phyloP scores from a whole-genome alignment of 352 stramenopile genomes.

The Aphanomyces astaci region DNA sequence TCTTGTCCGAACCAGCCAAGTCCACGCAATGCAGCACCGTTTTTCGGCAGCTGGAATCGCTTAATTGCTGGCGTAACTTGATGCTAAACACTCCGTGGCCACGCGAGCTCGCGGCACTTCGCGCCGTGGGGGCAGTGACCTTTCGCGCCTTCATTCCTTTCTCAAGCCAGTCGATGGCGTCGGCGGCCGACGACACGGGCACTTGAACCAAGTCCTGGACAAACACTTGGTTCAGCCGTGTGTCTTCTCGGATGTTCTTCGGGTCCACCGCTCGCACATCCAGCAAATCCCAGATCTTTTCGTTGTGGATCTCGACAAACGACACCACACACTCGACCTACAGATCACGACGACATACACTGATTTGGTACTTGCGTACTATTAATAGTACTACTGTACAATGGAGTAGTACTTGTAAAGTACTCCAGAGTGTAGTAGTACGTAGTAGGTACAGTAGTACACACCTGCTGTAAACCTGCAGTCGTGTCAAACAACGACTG shows the following conservation, averaged over 20 bases:
- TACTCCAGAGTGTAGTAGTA: no score
- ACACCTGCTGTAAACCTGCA: conserved; percentile 27
- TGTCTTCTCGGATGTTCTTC: conserved; percentile 70
- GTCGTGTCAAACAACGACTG: conserved; percentile 53
- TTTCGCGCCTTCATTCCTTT: conserved; percentile 80
- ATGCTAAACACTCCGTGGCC: conserved; percentile 97
- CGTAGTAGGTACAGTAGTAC: conserved; percentile 49
- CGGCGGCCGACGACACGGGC: conserved; percentile 44
- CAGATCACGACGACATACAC: neutral
- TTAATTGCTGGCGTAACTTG: conserved; percentile 47
- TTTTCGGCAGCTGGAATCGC: conserved; percentile 14
- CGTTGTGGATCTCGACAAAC: conserved; percentile 88
- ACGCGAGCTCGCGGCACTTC: conserved; percentile 94
- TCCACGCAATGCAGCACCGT: conserved; percentile 79
- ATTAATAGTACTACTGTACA: no score
- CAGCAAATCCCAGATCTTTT: conserved; percentile 83
- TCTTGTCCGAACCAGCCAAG: conserved; percentile 79
- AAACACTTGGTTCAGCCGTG: conserved; percentile 57
- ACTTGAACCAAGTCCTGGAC: conserved; percentile 68
- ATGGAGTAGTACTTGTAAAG: no score
- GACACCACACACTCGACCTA: conserved; percentile 62
- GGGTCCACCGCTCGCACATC: conserved; percentile 40
- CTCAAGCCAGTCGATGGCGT: conserved; percentile 66
- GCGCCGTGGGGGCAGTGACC: conserved; percentile 91
- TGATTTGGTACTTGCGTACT: no score